These are phyloP conservation scores for Vitis hybrid DNA, from an alignment of 177 flowering plant species.

Conservation along the genomic window DNA sequence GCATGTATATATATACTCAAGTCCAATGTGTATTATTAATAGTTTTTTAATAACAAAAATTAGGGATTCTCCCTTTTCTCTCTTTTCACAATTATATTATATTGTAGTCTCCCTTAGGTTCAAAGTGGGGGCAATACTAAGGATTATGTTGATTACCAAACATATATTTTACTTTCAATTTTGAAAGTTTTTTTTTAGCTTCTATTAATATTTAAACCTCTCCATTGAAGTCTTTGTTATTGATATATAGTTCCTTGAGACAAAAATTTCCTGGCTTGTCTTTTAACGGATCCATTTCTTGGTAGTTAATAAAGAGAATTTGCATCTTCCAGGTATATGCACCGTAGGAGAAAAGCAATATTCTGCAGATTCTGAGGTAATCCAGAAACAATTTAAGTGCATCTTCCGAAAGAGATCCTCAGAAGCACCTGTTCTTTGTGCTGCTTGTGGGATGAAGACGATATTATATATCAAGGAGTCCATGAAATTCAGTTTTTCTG, in stretches of 20 bases:
- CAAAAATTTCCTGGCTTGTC: not conserved
- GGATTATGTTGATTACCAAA: not conserved
- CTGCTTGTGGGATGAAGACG: conserved; percentile 41
- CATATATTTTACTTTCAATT: not conserved
- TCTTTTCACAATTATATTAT: not conserved
- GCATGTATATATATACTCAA: too few species aligned
- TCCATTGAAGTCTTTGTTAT: not conserved
- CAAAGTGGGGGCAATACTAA: not conserved
- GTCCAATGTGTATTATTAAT: too few species aligned
- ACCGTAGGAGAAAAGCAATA: conserved; percentile 9
- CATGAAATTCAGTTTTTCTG: conserved; percentile 37
- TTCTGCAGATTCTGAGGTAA: conserved; percentile 16
- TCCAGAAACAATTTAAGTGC: conserved; percentile 11
- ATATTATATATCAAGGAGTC: conserved; percentile 40
- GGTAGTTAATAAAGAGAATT: not conserved
- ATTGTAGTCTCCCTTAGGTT: not conserved
- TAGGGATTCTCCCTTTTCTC: too few species aligned
- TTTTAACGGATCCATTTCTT: not conserved
- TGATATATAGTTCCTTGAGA: not conserved
- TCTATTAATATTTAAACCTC: not conserved
- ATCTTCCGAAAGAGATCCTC: conserved; percentile 13
- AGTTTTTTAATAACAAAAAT: too few species aligned
- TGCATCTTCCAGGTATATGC: conserved; percentile 20
- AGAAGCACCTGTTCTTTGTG: conserved; percentile 43
- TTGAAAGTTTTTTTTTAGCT: not conserved